These are phyloP conservation scores for Funneliformis geosporum DNA, from an alignment of 192 early-diverging fungal species.

Conservation along the genomic window DNA sequence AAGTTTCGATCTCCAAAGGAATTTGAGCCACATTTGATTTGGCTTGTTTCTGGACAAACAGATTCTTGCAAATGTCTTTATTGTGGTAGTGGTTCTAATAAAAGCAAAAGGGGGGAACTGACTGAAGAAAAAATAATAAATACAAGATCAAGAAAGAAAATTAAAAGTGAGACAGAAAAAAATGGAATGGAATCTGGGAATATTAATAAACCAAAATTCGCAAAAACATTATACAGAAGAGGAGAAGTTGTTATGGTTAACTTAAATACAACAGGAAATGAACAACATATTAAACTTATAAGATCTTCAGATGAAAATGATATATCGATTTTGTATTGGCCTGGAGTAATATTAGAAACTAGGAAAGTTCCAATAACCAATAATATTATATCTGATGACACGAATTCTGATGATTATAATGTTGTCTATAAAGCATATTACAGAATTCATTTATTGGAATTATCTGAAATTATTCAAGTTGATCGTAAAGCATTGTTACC, in stretches of 20 bases:
- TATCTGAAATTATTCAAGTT: background rate
- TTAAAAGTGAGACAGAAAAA: background rate
- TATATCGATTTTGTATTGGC: background rate
- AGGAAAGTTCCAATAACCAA: background rate
- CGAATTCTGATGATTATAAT: background rate
- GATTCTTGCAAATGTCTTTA: background rate
- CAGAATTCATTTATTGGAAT: background rate
- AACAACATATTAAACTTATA: background rate
- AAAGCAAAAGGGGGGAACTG: background rate
- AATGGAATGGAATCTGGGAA: background rate
- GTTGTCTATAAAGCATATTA: background rate
- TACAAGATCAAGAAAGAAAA: background rate
- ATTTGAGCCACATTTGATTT: background rate
- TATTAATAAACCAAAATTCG: background rate
- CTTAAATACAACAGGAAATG: background rate
- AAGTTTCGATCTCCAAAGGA: conserved; percentile 13
- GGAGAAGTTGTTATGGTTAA: background rate
- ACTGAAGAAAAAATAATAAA: background rate
- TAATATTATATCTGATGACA: background rate
- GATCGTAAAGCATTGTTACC: background rate
- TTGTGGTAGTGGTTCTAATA: background rate
- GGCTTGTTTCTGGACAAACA: background rate
- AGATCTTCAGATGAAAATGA: background rate
- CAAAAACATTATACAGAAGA: background rate
- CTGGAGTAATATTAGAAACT: background rate